A percentile compares a stretch with the other conserved stretches of the same genome.
Evolutionary conservation across 106 monocot species (phyloP).

Genomic region (Dendrobium huoshanense): DNA sequence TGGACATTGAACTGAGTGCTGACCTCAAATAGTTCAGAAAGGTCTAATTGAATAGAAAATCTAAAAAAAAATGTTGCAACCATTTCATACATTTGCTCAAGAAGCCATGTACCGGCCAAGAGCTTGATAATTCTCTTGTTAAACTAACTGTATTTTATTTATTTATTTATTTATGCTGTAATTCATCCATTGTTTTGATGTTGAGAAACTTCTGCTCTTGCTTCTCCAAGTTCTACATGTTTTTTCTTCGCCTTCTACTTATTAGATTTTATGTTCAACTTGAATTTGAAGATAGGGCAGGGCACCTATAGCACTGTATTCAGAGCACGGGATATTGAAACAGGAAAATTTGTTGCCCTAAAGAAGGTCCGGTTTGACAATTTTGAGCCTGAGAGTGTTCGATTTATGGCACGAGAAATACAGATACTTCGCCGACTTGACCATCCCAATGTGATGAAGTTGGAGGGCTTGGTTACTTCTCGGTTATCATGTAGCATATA

Average conservation of each 20-base stretch:
- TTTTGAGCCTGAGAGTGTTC: slow-evolving; percentile 69
- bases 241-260: background rate
- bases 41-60: too few relatives aligned
- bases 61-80: too few relatives aligned
- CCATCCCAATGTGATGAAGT: slow-evolving; percentile 66
- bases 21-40: too few relatives aligned
- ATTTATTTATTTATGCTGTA: background rate
- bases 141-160: too few relatives aligned
- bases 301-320: slow-evolving; percentile 82
- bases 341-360: slow-evolving; percentile 60
- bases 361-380: slow-evolving; percentile 80
- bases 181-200: background rate
- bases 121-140: too few relatives aligned
- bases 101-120: too few relatives aligned
- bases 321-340: slow-evolving; percentile 54
- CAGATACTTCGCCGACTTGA: slow-evolving; percentile 59
- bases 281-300: slow-evolving; percentile 60
- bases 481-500: slow-evolving; percentile 57
- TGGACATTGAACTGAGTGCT: too few relatives aligned
- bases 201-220: background rate
- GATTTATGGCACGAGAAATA: slow-evolving; percentile 80
- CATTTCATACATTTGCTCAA: too few relatives aligned
- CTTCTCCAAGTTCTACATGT: background rate
- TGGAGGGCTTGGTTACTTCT: slow-evolving; percentile 67
- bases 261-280: background rate